These are phyloP conservation scores for Aspergillus funiculosus DNA, from an alignment of 495 filamentous ascomycete genomes.

Conservation along the genomic window DNA sequence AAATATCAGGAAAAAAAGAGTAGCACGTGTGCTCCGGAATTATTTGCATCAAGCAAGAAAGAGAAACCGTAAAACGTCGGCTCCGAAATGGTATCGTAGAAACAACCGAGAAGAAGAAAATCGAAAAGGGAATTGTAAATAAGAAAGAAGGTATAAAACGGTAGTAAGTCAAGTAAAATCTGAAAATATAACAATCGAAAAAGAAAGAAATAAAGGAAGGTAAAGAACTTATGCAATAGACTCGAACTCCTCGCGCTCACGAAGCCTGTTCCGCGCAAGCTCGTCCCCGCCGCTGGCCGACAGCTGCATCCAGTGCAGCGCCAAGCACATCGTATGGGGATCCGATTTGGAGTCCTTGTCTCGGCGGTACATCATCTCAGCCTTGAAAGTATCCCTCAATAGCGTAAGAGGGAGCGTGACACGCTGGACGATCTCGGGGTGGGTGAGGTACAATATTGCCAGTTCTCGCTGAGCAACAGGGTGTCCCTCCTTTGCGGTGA, in stretches of 20 bases:
- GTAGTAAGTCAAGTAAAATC: conserved; percentile 8
- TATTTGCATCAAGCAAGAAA: conserved; percentile 12
- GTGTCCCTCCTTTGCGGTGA: conserved; percentile 90
- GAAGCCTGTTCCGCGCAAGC: conserved; percentile 77
- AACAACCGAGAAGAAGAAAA: conserved; percentile 11
- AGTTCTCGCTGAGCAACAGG: conserved; percentile 91
- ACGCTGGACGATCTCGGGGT: conserved; percentile 80
- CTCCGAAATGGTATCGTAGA: conserved; percentile 23
- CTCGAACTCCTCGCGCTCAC: conserved; percentile 61
- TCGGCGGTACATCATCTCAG: conserved; percentile 67
- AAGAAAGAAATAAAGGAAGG: conserved; percentile 4
- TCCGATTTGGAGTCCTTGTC: conserved; percentile 57
- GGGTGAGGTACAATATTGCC: conserved; percentile 88
- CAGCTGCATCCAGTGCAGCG: conserved; percentile 97
- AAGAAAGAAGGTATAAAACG: conserved; percentile 12
- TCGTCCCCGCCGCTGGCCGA: conserved; percentile 82
- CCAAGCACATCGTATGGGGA: conserved; percentile 88
- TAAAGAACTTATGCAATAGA: conserved; percentile 37
- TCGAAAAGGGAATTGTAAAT: conserved; percentile 3
- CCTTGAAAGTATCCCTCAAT: conserved; percentile 86
- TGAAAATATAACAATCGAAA: conserved; percentile 3
- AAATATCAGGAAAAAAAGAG: conserved; percentile 8
- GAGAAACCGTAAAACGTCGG: conserved; percentile 16
- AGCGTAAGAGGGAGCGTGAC: conserved; percentile 79
- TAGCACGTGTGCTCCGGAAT: conserved; percentile 15